phyloP scores from a whole-genome alignment of 176 grass and related monocot species.

The Paspalum vaginatum region DNA sequence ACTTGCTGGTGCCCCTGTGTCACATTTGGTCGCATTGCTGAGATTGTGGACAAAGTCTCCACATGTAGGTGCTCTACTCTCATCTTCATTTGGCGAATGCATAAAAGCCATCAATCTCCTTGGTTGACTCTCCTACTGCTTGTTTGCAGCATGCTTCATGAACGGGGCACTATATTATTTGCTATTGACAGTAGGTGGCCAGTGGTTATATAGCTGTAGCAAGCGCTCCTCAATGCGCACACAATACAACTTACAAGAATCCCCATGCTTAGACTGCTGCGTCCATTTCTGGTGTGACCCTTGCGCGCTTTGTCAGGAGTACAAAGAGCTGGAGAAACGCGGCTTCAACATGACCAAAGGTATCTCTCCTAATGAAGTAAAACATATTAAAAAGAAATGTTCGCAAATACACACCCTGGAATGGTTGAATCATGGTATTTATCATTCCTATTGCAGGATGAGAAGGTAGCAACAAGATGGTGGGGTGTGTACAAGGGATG shows the following conservation, averaged over 20 bases:
- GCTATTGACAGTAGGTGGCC: slow-evolving; percentile 14
- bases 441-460: slow-evolving; percentile 46
- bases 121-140: slow-evolving; percentile 11
- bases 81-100: background rate
- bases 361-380: slow-evolving; percentile 14
- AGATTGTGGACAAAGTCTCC: slow-evolving; percentile 63
- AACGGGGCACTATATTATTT: slow-evolving; percentile 50
- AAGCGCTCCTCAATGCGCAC: slow-evolving; percentile 58
- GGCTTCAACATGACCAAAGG: slow-evolving; percentile 70
- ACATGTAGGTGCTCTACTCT: slow-evolving; percentile 44
- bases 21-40: slow-evolving; percentile 55
- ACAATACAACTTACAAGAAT: slow-evolving; percentile 49
- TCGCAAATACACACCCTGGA: background rate
- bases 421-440: slow-evolving; percentile 21
- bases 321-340: slow-evolving; percentile 60
- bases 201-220: slow-evolving; percentile 60
- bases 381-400: background rate
- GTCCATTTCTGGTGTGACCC: slow-evolving; percentile 62
- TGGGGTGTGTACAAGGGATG: slow-evolving; percentile 50
- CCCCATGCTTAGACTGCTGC: slow-evolving; percentile 67
- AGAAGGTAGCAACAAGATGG: slow-evolving; percentile 55
- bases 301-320: slow-evolving; percentile 69
- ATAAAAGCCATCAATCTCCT: background rate
- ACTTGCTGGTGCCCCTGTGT: slow-evolving; percentile 77
- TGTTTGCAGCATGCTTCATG: slow-evolving; percentile 50